These are phyloP conservation scores for Meredithiella fracta DNA, from an alignment of 2,329 filamentous ascomycete genomes.

Conservation along the genomic window DNA sequence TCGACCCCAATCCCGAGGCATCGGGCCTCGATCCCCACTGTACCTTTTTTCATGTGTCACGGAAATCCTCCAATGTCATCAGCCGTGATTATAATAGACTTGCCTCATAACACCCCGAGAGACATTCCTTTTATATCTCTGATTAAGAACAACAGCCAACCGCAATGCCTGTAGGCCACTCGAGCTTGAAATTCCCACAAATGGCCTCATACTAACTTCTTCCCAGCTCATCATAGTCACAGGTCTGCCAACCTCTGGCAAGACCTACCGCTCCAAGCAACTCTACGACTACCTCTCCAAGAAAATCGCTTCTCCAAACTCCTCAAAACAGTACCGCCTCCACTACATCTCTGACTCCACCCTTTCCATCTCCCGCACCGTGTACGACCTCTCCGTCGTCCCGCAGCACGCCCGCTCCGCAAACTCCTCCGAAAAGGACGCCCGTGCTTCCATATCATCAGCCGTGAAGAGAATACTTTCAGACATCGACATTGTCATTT, in stretches of 20 bases:
- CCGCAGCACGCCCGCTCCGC: slow-evolving; percentile 49
- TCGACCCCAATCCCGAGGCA: not conserved
- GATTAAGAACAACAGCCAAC: not conserved
- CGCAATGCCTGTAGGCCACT: slow-evolving; percentile 9
- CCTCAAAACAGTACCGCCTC: slow-evolving; percentile 39
- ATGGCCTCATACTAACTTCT: not conserved
- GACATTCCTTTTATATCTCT: not conserved
- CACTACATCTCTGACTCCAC: slow-evolving; percentile 60
- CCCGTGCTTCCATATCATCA: slow-evolving; percentile 56
- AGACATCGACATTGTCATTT: slow-evolving; percentile 58
- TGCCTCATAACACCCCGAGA: too few species aligned
- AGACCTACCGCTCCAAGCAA: slow-evolving; percentile 49
- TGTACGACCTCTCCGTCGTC: slow-evolving; percentile 46
- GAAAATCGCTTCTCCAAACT: slow-evolving; percentile 30
- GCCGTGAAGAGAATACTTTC: slow-evolving; percentile 63
- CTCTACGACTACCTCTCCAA: slow-evolving; percentile 47
- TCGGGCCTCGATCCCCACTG: not conserved
- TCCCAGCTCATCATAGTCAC: slow-evolving; percentile 29
- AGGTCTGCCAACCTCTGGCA: slow-evolving; percentile 51
- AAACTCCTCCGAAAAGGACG: slow-evolving; percentile 65
- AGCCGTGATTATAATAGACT: not conserved
- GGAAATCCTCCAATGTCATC: not conserved
- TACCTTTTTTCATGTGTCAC: not conserved
- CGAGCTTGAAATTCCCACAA: not conserved
- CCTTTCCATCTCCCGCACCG: slow-evolving; percentile 50